Evolutionary conservation across 1,284 basidiomycete species (phyloP).

Genomic region (Trichosporon ovoides): DNA sequence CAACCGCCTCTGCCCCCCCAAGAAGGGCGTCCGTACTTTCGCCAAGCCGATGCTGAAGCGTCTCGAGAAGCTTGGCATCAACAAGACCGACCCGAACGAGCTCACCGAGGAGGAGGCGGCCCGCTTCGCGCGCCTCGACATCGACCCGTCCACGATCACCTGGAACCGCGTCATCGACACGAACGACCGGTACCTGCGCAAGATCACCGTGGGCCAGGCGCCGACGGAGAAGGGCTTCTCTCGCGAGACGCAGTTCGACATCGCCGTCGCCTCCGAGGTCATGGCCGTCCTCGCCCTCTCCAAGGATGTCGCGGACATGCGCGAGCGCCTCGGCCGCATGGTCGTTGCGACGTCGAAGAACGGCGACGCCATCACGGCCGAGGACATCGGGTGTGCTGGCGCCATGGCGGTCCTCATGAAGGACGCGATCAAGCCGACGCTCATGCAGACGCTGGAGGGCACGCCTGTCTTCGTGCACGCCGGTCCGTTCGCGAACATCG

Average conservation of each 20-base stretch:
- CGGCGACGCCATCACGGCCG: conserved; percentile 90
- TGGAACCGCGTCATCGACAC: conserved; percentile 98
- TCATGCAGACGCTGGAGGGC: conserved; percentile 98
- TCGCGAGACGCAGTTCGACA: conserved; percentile 90
- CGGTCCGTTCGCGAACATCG: conserved; percentile 98
- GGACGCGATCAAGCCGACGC: conserved; percentile 97
- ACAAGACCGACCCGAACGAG: conserved; percentile 88
- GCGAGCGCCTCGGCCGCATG: conserved; percentile 60
- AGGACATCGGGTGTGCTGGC: conserved; percentile 93
- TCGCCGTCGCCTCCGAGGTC: conserved; percentile 92
- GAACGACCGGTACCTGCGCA: conserved; percentile 94
- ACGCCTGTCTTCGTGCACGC: conserved; percentile 99
- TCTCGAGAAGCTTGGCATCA: conserved; percentile 88
- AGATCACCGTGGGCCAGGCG: conserved; percentile 86
- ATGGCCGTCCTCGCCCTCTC: conserved; percentile 96
- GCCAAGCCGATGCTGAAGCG: conserved; percentile 95
- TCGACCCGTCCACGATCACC: conserved; percentile 87
- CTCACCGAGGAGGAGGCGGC: conserved; percentile 89
- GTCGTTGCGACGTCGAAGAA: conserved; percentile 92
- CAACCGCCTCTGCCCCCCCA: conserved; percentile 82
- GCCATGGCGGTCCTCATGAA: conserved; percentile 97
- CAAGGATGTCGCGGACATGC: conserved; percentile 86
- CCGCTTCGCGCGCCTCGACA: conserved; percentile 84
- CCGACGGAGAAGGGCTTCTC: conserved; percentile 85
- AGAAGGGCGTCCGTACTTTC: conserved; percentile 93